Evolutionary conservation across 305 asterid genomes (phyloP).

Genomic region (Caryopteris hybrid): DNA sequence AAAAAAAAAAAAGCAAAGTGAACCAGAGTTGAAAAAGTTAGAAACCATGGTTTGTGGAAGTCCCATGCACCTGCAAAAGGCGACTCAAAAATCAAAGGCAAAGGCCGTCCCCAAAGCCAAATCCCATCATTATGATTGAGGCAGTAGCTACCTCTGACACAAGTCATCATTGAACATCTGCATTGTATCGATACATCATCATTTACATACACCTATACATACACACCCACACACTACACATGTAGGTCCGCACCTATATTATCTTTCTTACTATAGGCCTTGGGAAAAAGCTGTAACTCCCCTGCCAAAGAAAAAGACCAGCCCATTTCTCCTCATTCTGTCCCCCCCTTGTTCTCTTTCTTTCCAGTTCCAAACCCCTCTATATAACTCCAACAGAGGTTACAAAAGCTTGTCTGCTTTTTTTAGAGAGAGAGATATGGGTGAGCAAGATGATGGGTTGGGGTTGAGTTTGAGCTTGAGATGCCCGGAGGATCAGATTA

Average conservation of each 20-base stretch:
- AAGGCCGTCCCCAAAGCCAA: conserved; percentile 40
- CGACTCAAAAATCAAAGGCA: conserved; percentile 37
- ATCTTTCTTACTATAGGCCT: conserved; percentile 27
- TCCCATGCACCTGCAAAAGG: conserved; percentile 23
- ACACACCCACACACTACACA: conserved; percentile 7
- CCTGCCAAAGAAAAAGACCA: conserved; percentile 45
- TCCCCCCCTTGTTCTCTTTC: conserved; percentile 25
- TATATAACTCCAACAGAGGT: conserved; percentile 21
- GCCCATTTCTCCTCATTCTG: conserved; percentile 54
- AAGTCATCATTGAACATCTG: conserved; percentile 80
- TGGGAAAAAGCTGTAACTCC: conserved; percentile 46
- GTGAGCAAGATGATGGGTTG: conserved; percentile 44
- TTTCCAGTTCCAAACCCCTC: conserved; percentile 6
- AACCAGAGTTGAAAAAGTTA: conserved; percentile 1
- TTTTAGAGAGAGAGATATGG: conserved; percentile 27
- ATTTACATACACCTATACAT: background rate
- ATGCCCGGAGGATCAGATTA: conserved; percentile 30
- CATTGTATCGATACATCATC: conserved; percentile 27
- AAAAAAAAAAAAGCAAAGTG: background rate
- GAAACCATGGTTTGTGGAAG: conserved; percentile 25
- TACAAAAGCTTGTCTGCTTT: background rate
- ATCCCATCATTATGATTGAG: conserved; percentile 76
- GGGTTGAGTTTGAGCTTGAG: conserved; percentile 56
- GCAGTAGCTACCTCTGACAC: conserved; percentile 71
- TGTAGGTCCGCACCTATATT: conserved; percentile 37